phyloP scores from a whole-genome alignment of 192 early-diverging fungal genomes.

The Coemansia sp. region DNA sequence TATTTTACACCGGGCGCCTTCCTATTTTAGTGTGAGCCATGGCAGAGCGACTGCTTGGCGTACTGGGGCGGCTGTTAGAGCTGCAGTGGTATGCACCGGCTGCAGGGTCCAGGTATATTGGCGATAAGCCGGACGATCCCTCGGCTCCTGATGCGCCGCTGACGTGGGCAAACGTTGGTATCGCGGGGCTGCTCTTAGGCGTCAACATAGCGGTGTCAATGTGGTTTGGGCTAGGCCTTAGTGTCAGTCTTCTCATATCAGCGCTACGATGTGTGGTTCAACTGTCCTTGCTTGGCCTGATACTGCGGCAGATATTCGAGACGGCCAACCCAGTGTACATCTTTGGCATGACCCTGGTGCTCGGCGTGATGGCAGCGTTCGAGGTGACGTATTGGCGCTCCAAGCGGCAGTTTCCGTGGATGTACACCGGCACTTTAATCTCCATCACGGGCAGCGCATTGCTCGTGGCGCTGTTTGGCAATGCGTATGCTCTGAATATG shows the following conservation, averaged over 20 bases:
- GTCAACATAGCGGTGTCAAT: conserved; percentile 60
- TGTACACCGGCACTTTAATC: conserved; percentile 59
- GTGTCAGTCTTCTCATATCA: conserved; percentile 61
- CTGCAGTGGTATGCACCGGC: conserved; percentile 31
- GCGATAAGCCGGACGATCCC: conserved; percentile 24
- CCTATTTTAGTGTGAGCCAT: not conserved
- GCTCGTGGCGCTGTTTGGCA: conserved; percentile 16
- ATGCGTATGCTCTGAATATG: conserved; percentile 63
- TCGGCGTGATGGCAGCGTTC: conserved; percentile 61
- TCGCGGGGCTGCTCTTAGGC: conserved; percentile 59
- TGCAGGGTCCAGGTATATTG: not conserved
- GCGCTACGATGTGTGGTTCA: conserved; percentile 73
- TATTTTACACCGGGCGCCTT: not conserved
- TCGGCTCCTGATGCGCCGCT: conserved; percentile 32
- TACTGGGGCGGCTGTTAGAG: conserved; percentile 10
- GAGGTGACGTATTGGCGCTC: conserved; percentile 69
- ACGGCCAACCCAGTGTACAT: conserved; percentile 58
- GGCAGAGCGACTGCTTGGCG: not conserved
- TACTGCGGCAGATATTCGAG: conserved; percentile 65
- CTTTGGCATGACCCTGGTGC: conserved; percentile 57
- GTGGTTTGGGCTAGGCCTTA: conserved; percentile 63
- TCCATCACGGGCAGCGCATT: conserved; percentile 39
- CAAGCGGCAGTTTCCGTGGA: conserved; percentile 66
- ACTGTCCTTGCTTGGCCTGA: conserved; percentile 67
- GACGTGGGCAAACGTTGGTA: conserved; percentile 56